A percentile compares a stretch with the other conserved stretches of the same genome.
Evolutionary conservation across 2,329 filamentous ascomycete species (phyloP).

Genomic region (Claviceps africana): DNA sequence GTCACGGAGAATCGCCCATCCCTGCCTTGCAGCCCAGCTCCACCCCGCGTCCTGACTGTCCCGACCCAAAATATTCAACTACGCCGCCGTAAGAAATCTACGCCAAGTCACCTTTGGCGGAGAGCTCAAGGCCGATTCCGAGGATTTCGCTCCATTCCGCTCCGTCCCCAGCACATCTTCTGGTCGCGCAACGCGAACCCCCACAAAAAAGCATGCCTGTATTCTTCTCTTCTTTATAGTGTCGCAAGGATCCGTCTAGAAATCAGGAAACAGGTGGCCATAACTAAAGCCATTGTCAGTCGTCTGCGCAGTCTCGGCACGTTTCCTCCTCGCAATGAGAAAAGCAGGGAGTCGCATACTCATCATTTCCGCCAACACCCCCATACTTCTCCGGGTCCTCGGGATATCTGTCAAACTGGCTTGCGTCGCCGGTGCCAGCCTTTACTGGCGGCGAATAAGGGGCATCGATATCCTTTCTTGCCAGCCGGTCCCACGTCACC

Average conservation of each 20-base stretch:
- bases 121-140: not conserved
- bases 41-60: not conserved
- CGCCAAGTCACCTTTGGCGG: not conserved
- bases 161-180: not conserved
- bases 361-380: constrained; percentile 53
- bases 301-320: not conserved
- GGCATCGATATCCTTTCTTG: constrained; percentile 93
- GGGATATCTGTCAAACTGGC: constrained; percentile 95
- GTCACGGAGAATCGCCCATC: not conserved
- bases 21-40: not conserved
- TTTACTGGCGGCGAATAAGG: constrained; percentile 94
- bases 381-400: constrained; percentile 95
- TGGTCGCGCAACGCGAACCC: not conserved
- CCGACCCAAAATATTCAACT: not conserved
- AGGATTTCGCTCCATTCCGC: not conserved
- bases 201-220: not conserved
- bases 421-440: constrained; percentile 85
- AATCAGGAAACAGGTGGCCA: constrained; percentile 63
- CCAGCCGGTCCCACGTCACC: constrained; percentile 91
- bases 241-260: constrained; percentile 35
- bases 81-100: not conserved
- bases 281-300: constrained; percentile 33
- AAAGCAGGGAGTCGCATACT: constrained; percentile 42
- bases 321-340: not conserved
- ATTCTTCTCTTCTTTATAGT: not conserved